Base-by-base conservation (phyloP, 176 grass and related monocot species). In the Cocos nucifera region DNA sequence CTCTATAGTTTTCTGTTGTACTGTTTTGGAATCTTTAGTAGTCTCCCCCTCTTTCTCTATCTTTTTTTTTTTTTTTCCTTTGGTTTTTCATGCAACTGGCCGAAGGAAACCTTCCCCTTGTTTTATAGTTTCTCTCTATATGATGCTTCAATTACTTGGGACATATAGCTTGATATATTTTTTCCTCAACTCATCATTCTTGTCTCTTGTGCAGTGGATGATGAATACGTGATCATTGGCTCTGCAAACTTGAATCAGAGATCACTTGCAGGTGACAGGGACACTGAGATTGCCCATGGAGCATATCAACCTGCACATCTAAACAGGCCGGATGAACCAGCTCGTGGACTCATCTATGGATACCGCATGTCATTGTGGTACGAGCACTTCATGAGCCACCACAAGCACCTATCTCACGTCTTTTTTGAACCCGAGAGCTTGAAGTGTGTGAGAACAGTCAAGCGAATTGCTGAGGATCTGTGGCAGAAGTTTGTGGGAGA, bases 191-290 rank as follows among this genome's bases (percentile, higher is more conserved):
- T 17, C 16, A 28, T 5, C 10, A 24, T 59, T 17, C 14, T 59
- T 6, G 25, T 59, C 1, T 27, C 23, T 17, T 73, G 18, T 15
- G 57, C 69, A 90, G 87, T 90, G 50, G 83, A 90, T 20, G 87
- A 90, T 22, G 92, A 90, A 65, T 97, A 97, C 17, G 84, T 91
- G 54, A 80, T 97, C 17, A 69, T 97, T 5, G 86, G 92, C 27
- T 97, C 86, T 21, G 87, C 92, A 62, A 96, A 96, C 81, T 74
- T 90, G 64, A 90, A 96, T 75, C 80, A 96, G 75, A 75, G 92
- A 50, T 96, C 92, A 53, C 92, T 96, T 49, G 87, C 87, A 1
- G 83, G 92, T 22, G 58, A 96, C 69, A 23, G 92, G 67, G 92
- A 96, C 65, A 87, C 72, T 14, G 92, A 96, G 83, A 96, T 96